Conservation (phyloP, 2,329 filamentous ascomycete species). For the Daldinia eschscholtzii region DNA sequence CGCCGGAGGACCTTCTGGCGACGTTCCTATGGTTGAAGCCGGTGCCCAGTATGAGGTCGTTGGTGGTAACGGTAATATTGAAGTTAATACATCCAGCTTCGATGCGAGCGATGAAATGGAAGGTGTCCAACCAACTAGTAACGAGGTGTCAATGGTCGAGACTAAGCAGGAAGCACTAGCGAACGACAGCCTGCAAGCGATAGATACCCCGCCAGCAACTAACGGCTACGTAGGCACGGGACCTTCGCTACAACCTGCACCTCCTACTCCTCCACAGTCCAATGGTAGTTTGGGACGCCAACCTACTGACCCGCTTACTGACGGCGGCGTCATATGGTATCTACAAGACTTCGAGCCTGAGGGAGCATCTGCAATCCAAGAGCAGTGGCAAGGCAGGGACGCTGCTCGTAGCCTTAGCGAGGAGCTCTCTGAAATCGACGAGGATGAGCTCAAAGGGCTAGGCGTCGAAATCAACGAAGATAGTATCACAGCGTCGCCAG, state of each 20-base stretch:
- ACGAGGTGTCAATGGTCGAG: conserved; percentile 45
- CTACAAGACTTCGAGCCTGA: conserved; percentile 81
- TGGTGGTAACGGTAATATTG: conserved; percentile 58
- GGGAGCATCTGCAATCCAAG: conserved; percentile 83
- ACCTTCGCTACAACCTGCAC: conserved; percentile 57
- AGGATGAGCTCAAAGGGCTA: conserved; percentile 85
- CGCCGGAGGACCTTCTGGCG: conserved; percentile 54
- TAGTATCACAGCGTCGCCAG: conserved; percentile 58
- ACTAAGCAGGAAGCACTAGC: conserved; percentile 48
- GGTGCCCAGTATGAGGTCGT: conserved; percentile 55
- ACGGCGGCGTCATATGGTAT: conserved; percentile 91
- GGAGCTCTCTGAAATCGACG: conserved; percentile 90
- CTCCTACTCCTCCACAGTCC: conserved; percentile 76
- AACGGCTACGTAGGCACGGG: conserved; percentile 59
- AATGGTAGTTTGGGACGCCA: conserved; percentile 68
- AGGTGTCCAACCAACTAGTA: conserved; percentile 50
- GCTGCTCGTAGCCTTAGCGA: conserved; percentile 79
- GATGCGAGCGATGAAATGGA: conserved; percentile 50
- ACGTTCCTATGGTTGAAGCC: conserved; percentile 55
- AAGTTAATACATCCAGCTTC: conserved; percentile 60
- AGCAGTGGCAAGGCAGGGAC: conserved; percentile 79
- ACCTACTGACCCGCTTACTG: conserved; percentile 65
- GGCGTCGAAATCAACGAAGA: conserved; percentile 66
- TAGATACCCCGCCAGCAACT: conserved; percentile 63
- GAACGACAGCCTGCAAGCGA: conserved; percentile 50